These are phyloP conservation scores for Cichorium intybus DNA, from an alignment of 140 eudicot species.

Conservation along the genomic window DNA sequence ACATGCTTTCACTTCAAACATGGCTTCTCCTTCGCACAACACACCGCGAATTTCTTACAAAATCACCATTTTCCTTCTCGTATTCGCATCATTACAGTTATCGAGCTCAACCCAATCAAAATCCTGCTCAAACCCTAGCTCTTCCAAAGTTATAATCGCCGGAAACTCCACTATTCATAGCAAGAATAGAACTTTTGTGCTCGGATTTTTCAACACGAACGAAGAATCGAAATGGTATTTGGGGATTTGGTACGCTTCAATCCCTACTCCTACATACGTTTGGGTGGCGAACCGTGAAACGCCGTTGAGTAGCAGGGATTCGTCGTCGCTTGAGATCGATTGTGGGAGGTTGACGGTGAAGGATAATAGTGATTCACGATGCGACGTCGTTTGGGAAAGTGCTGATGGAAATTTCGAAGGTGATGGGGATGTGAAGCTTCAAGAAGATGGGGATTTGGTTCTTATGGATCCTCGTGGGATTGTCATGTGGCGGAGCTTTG, in stretches of 20 bases:
- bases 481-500: slow-evolving; percentile 70
- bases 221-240: slow-evolving; percentile 51
- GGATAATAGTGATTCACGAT: slow-evolving; percentile 20
- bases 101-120: slow-evolving; percentile 13
- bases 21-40: slow-evolving; percentile 6
- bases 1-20: slow-evolving; percentile 24
- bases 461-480: slow-evolving; percentile 26
- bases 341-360: slow-evolving; percentile 41
- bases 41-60: slow-evolving; percentile 3
- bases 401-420: not conserved
- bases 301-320: slow-evolving; percentile 32
- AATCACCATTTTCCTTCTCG: slow-evolving; percentile 2
- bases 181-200: slow-evolving; percentile 48
- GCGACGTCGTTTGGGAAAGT: slow-evolving; percentile 54
- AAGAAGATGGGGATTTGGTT: slow-evolving; percentile 66
- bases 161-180: slow-evolving; percentile 51
- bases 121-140: slow-evolving; percentile 29
- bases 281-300: slow-evolving; percentile 85
- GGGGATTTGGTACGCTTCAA: slow-evolving; percentile 72
- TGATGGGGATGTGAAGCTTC: slow-evolving; percentile 39
- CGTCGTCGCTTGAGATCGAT: slow-evolving; percentile 40
- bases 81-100: not conserved
- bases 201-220: slow-evolving; percentile 57
- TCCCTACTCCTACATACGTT: slow-evolving; percentile 70
- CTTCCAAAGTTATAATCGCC: slow-evolving; percentile 26